A percentile compares a stretch with the other conserved stretches of the same genome.
phyloP scores from a whole-genome alignment of 2,329 filamentous ascomycete species.

The Byssoonygena ceratinophila region DNA sequence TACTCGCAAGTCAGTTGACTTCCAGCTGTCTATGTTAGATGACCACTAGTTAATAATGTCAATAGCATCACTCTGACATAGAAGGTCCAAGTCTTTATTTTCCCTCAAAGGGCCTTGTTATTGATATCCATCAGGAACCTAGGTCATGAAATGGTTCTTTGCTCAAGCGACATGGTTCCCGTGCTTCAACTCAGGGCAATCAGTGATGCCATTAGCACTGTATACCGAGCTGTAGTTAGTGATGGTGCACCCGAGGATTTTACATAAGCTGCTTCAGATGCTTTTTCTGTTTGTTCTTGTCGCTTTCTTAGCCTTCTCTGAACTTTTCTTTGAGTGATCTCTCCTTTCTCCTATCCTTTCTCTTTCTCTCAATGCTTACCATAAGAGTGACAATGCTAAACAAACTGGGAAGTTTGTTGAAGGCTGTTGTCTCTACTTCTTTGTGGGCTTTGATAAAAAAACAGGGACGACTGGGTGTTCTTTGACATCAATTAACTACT shows the following conservation, averaged over 20 bases:
- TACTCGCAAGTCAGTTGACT: background rate
- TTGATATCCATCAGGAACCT: conserved; percentile 1
- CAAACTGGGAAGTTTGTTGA: conserved; percentile 5
- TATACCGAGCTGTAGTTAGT: conserved; percentile 2
- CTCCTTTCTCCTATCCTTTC: conserved; percentile 1
- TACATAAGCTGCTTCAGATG: background rate
- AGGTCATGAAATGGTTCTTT: background rate
- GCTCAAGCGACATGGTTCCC: background rate
- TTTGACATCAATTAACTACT: conserved; percentile 1
- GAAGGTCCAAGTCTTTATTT: background rate
- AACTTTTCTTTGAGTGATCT: background rate
- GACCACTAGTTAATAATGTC: conserved; percentile 2
- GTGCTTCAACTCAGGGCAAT: conserved; percentile 1
- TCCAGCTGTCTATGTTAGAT: background rate
- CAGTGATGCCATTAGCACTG: conserved; percentile 1
- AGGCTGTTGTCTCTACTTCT: conserved; percentile 3
- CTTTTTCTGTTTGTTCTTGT: conserved; percentile 4
- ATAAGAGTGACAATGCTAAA: background rate
- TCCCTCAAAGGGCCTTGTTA: background rate
- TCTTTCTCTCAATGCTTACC: conserved; percentile 3
- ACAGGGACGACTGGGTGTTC: background rate
- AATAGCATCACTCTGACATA: background rate
- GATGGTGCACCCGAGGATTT: background rate
- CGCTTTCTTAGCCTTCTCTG: background rate
- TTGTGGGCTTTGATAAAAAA: background rate